phyloP scores from a whole-genome alignment of 1,139 yeast species.

The Blastobotrys serpentis region DNA sequence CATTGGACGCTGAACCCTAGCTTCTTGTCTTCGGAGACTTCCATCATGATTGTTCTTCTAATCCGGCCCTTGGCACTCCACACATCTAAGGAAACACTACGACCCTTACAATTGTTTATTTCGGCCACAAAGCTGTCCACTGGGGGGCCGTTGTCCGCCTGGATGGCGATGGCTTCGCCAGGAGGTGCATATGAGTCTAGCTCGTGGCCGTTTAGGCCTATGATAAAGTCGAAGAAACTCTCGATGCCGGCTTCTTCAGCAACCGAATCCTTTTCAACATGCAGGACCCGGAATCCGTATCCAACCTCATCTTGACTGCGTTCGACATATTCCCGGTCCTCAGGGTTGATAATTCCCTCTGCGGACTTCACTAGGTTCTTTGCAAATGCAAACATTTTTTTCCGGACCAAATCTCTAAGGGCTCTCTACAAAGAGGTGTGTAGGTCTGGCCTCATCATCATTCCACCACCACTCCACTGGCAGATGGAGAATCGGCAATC shows the following conservation, averaged over 20 bases:
- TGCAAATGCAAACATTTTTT: constrained; percentile 85
- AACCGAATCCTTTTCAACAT: constrained; percentile 46
- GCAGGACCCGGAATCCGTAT: constrained; percentile 56
- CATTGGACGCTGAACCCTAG: constrained; percentile 74
- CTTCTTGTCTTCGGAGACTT: constrained; percentile 14
- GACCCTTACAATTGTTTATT: constrained; percentile 34
- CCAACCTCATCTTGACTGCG: constrained; percentile 35
- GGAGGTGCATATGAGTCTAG: constrained; percentile 23
- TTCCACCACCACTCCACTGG: neutral
- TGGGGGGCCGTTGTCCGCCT: constrained; percentile 26
- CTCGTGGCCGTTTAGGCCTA: constrained; percentile 74
- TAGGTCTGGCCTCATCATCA: too few species aligned
- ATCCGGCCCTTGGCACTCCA: constrained; percentile 92
- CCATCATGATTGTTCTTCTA: constrained; percentile 50
- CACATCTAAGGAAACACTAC: constrained; percentile 56
- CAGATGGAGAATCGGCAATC: too few species aligned
- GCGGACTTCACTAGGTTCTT: constrained; percentile 76
- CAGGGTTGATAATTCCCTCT: constrained; percentile 45
- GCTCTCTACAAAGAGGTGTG: too few species aligned
- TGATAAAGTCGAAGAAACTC: constrained; percentile 82
- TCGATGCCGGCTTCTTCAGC: constrained; percentile 58
- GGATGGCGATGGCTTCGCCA: constrained; percentile 24
- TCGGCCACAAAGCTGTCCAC: constrained; percentile 32
- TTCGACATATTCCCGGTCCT: constrained; percentile 20
- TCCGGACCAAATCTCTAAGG: too few species aligned